Evolutionary conservation across 805 yeast species (phyloP).

Genomic region (Cyberlindnera misumaiensis): DNA sequence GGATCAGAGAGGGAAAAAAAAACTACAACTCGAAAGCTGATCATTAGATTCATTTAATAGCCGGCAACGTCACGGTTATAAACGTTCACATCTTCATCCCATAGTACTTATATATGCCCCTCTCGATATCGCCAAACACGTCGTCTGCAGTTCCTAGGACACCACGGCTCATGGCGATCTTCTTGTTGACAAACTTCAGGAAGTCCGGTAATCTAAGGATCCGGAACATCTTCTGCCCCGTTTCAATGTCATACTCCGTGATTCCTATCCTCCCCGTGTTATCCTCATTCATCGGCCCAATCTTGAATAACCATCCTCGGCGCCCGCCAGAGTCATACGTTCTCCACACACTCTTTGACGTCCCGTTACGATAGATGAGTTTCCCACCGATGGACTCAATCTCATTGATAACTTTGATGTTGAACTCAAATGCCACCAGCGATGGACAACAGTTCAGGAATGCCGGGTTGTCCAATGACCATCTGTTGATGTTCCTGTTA

Average conservation of each 20-base stretch:
- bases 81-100: slow-evolving; percentile 33
- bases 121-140: slow-evolving; percentile 35
- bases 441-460: slow-evolving; percentile 39
- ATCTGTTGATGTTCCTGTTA: slow-evolving; percentile 49
- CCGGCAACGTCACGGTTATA: too few relatives aligned
- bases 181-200: slow-evolving; percentile 32
- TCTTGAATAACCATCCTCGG: slow-evolving; percentile 71
- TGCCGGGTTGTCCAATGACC: slow-evolving; percentile 47
- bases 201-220: slow-evolving; percentile 33
- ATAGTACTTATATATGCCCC: slow-evolving; percentile 38
- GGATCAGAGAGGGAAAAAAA: too few relatives aligned
- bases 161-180: slow-evolving; percentile 29
- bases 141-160: slow-evolving; percentile 31
- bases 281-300: slow-evolving; percentile 27
- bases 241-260: slow-evolving; percentile 52
- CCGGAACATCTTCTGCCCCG: slow-evolving; percentile 51
- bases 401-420: slow-evolving; percentile 47
- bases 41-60: too few relatives aligned
- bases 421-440: slow-evolving; percentile 63
- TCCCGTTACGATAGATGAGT: slow-evolving; percentile 18
- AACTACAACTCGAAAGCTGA: too few relatives aligned
- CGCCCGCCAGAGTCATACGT: slow-evolving; percentile 48
- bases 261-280: slow-evolving; percentile 29
- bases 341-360: slow-evolving; percentile 22
- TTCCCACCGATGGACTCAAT: slow-evolving; percentile 29